Base-by-base conservation (phyloP, 2,329 filamentous ascomycete genomes). In the Sporothrix schenckii region DNA sequence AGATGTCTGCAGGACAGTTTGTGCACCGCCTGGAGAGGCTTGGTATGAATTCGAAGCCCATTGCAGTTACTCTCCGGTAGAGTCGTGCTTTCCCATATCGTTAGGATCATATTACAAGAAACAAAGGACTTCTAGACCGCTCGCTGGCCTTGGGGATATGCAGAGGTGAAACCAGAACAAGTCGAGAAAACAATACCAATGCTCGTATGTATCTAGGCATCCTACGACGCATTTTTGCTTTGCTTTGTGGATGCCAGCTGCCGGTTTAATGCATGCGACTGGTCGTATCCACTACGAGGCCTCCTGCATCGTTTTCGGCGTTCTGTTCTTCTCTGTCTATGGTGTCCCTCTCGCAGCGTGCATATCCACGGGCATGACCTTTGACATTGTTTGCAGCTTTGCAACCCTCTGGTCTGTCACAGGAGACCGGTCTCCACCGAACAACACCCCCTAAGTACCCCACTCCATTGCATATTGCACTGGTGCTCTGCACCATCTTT, bases 221-320 rank as follows among this genome's bases (percentile, higher is more conserved):
- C 11, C 58, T 6, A 30, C 24, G 21, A 34, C 6, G 27, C 41
- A 56, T 49, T n/a, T 11, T 49, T 21, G 7, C 4, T 49, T 24
- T 21, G 30, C 41, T 50, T 34, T 24, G 16, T 30, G 61, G 16
- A 11, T 19, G 39, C 21, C 58, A 52, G 27, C n/a, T 44, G 65
- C 65, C 34, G 34, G 34, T 67, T 54, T 54, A 50, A 24, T 67
- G 50, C 65, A 67, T 67, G 49, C 41, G 14, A 67, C 34, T 27
- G 50, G 49, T 44, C 9, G 30, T 54, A n/a, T 54, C 9, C 50
- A 30, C 24, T 30, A 44, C 47, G 65, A 67, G 65, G 65, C 65
- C 65, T 67, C 65, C 65, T 67, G 47, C 63, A 53, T 52, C 30
- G 3, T 13, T 49, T 61, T 61, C 41, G 41, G 41, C 13, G 41